Conservation (phyloP, 2,329 filamentous ascomycete genomes). For the Aureobasidium vineae region DNA sequence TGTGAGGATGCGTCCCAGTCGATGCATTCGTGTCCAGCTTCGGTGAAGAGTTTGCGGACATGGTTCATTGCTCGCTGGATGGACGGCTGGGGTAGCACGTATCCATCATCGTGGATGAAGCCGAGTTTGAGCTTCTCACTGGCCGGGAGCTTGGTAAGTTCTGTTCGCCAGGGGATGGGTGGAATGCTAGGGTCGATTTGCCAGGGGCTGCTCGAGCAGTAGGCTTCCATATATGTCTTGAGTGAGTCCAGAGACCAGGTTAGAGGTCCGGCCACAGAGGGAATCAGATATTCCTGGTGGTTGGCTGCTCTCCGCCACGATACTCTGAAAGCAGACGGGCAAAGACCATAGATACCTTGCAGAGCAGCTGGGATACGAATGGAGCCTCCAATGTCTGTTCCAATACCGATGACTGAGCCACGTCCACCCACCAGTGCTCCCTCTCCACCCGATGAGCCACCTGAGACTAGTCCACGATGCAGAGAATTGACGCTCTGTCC, state of each 20-base stretch:
- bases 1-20: conserved; percentile 17
- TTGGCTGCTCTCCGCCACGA: conserved; percentile 43
- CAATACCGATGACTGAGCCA: conserved; percentile 56
- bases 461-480: conserved; percentile 52
- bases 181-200: conserved; percentile 56
- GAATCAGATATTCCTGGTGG: conserved; percentile 41
- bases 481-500: conserved; percentile 56
- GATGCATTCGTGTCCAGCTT: conserved; percentile 9
- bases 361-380: conserved; percentile 51
- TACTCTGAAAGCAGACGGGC: conserved; percentile 45
- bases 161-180: conserved; percentile 55
- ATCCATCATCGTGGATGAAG: conserved; percentile 64
- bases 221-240: conserved; percentile 53
- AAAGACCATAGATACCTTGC: conserved; percentile 48
- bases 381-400: conserved; percentile 54
- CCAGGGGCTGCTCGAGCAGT: conserved; percentile 58
- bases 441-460: conserved; percentile 58
- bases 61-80: conserved; percentile 55
- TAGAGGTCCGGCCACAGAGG: conserved; percentile 53
- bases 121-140: conserved; percentile 54
- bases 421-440: conserved; percentile 54
- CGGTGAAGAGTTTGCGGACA: neutral
- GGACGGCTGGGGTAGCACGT: conserved; percentile 65
- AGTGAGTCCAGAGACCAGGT: conserved; percentile 55
- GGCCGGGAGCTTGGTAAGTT: conserved; percentile 31